Evolutionary conservation across 2,329 filamentous ascomycete species (phyloP).

Genomic region (Mariannaea elegans): DNA sequence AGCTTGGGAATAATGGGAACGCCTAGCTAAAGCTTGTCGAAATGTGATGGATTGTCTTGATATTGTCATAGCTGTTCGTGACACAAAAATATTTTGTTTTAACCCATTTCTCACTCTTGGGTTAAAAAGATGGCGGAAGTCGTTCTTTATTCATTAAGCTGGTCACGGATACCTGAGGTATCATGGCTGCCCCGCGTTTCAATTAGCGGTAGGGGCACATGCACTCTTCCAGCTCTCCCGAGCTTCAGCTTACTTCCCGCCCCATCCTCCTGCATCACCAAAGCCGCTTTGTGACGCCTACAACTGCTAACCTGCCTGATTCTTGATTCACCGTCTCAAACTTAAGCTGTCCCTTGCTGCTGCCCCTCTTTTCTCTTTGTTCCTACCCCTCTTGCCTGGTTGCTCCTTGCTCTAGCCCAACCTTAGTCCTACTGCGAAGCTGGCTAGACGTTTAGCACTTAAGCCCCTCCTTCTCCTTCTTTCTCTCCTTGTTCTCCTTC

Average conservation of each 20-base stretch:
- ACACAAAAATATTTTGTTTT: not conserved
- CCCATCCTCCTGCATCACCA: slow-evolving; percentile 32
- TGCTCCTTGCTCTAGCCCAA: not conserved
- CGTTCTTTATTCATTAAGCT: slow-evolving; percentile 8
- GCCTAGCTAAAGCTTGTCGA: not conserved
- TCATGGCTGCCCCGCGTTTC: slow-evolving; percentile 39
- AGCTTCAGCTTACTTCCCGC: slow-evolving; percentile 31
- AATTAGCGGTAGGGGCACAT: slow-evolving; percentile 17
- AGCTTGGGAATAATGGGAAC: slow-evolving; percentile 8
- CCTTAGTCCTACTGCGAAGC: slow-evolving; percentile 29
- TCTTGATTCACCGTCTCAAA: slow-evolving; percentile 11
- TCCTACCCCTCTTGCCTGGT: slow-evolving; percentile 1
- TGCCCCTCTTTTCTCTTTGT: slow-evolving; percentile 34
- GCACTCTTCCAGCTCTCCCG: slow-evolving; percentile 8
- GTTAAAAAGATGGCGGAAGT: too few relatives aligned
- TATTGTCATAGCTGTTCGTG: not conserved
- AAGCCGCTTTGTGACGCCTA: slow-evolving; percentile 23
- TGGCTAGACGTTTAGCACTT: slow-evolving; percentile 39
- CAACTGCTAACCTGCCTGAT: slow-evolving; percentile 21
- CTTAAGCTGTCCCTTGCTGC: slow-evolving; percentile 7
- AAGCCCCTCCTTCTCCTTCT: slow-evolving; percentile 50
- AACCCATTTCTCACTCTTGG: not conserved
- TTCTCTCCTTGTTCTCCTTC: slow-evolving; percentile 64
- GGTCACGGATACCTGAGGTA: slow-evolving; percentile 11
- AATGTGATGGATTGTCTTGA: not conserved